These are phyloP conservation scores for Botrytis hyacinthi DNA, from an alignment of 2,329 filamentous ascomycete species.

Conservation along the genomic window DNA sequence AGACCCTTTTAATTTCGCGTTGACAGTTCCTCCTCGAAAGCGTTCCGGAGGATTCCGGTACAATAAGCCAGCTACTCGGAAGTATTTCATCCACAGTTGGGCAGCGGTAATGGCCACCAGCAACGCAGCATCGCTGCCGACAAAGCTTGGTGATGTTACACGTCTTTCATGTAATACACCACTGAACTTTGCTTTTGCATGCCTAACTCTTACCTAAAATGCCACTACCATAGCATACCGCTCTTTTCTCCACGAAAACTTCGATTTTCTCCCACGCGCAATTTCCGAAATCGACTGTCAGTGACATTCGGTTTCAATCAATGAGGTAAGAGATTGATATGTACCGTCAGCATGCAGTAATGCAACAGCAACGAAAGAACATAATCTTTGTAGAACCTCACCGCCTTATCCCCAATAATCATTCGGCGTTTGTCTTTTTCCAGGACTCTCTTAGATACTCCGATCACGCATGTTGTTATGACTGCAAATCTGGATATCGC, in stretches of 20 bases:
- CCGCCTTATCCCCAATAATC: background rate
- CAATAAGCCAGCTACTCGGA: background rate
- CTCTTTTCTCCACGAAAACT: slow-evolving; percentile 2
- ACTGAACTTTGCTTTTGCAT: background rate
- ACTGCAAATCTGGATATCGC: background rate
- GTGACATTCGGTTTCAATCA: slow-evolving; percentile 2
- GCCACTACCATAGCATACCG: slow-evolving; percentile 2
- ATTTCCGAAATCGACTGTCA: slow-evolving; percentile 1
- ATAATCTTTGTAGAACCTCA: background rate
- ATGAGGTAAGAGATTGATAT: slow-evolving; percentile 18
- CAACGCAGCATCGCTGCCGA: background rate
- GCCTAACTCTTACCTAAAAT: background rate
- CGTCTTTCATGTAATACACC: background rate
- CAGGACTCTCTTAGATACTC: background rate
- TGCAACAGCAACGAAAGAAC: background rate
- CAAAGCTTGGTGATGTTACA: background rate
- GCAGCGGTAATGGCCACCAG: background rate
- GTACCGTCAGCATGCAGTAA: slow-evolving; percentile 11
- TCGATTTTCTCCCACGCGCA: slow-evolving; percentile 2
- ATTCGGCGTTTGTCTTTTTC: slow-evolving; percentile 5
- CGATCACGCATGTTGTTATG: background rate
- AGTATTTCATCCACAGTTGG: background rate
- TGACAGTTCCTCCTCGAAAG: background rate
- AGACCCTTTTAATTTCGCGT: background rate
- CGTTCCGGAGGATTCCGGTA: background rate